Base-by-base conservation (phyloP, 1,284 basidiomycete species). In the Pisolithus thermaeus region DNA sequence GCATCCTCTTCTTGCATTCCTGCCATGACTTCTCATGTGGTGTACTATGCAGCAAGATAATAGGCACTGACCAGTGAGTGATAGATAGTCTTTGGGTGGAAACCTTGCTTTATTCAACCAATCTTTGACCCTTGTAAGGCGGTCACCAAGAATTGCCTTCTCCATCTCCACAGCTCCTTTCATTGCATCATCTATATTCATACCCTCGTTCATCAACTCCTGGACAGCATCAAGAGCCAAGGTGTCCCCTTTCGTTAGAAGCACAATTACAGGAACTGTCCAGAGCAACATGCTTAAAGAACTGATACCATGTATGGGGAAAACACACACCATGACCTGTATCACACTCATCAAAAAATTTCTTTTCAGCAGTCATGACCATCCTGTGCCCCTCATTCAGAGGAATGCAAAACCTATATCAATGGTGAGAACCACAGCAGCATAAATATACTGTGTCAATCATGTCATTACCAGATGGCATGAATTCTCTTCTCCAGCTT, bases 181-280 rank as follows among this genome's bases (percentile, higher is more conserved):
- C 28, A 25, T 42, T 4, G 41, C 41, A 12, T 42, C 41, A 7
- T 25, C 11, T 23, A 42, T 3, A 25, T 9, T 25, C 12, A 25
- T 25, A 9, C 41, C 41, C 25, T 25, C 14, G 14, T 27, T 23
- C 12, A 42, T 42, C 5, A 42, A 22, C 16, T 42, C 22, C 22
- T 23, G 22, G 25, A 42, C 25, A 14, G 64, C 64, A 9, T 55
- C 57, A 48, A 73, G 72, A 0, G 63, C 70, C 2, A 41, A 54
- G 1, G 20, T 40, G 47, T 72, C 62, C 18, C 68, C 62, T 7
- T 54, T 51, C 7, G 25, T 36, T 47, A 28, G 23, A 1, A 42
- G 14, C 23, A 42, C 41, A 23, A 42, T 42, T 4, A 42, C 41
- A 25, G 41, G 41, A 20, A 42, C 41, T 42, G 11, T 18, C 2